Base-by-base conservation (phyloP, 1,284 basidiomycete genomes). In the Cryptococcus neoformans region DNA sequence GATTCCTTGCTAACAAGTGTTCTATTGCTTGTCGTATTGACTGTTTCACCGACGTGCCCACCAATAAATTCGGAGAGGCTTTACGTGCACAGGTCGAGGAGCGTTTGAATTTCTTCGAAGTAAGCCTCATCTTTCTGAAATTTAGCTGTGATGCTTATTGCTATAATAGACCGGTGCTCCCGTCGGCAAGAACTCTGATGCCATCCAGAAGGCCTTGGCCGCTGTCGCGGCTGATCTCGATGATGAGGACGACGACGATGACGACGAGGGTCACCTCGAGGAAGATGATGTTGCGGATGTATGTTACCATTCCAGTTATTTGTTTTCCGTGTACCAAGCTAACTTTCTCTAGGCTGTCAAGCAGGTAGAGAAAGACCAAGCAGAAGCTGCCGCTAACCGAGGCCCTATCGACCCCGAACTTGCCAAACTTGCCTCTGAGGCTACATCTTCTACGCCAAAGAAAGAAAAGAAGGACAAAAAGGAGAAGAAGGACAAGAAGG, bases 1-100 rank as follows among this genome's bases (percentile, higher is more conserved):
- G 94, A 44, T 97, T 96, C 85, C 83, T 99, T 39, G 96, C 95
- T 51, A 99, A 99, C 84, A 99, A 99, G 81, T 96, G 93, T 77
- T 95, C 92, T 56, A 99, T 99, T 71, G 96, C 96, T 6, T 90
- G 91, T 49, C 83, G 96, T 59, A 99, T 99, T 80, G 96, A 99
- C 79, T 98, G 96, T 79, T 99, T 93, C 78, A 84, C 88, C 4
- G 90, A 93, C 58, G 84, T 84, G 51, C 95, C 95, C 0, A 92
- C 92, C 9, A 80, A 90, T 56, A 94, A 95, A 75, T 98, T 95
- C 68, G 96, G 96, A 57, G 93, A 96, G 75, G 96, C 93, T 10
- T 84, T 99, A 21, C 84, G 90, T 11, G 82, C 84, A 5, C 96
- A 99, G 79, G 96, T 99, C 14, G 96, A 99, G 77, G 95, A 99